Conservation (phyloP, 352 stramenopile species). For the Phytophthora fragariaefolia region DNA sequence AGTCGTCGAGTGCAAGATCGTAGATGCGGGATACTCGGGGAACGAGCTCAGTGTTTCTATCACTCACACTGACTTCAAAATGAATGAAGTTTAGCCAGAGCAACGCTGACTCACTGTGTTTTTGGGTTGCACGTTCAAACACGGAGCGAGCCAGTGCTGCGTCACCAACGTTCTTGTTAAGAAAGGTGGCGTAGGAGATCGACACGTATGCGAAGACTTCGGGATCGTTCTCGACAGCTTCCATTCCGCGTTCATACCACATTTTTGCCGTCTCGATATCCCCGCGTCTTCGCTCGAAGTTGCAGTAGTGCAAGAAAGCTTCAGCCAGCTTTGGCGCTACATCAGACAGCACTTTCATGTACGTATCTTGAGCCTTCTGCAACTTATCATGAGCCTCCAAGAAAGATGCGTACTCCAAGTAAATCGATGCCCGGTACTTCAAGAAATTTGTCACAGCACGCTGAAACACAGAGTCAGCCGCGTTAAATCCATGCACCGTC, state of each 20-base stretch:
- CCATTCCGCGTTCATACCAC: slow-evolving; percentile 64
- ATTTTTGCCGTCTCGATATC: slow-evolving; percentile 56
- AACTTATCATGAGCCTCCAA: slow-evolving; percentile 68
- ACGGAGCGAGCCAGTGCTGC: slow-evolving; percentile 43
- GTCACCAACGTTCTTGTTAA: slow-evolving; percentile 56
- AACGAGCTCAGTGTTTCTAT: slow-evolving; percentile 39
- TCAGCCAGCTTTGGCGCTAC: slow-evolving; percentile 71
- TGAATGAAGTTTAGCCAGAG: slow-evolving; percentile 78
- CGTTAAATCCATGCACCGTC: slow-evolving; percentile 58
- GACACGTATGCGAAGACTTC: slow-evolving; percentile 61
- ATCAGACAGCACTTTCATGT: slow-evolving; percentile 62
- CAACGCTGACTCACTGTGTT: slow-evolving; percentile 50
- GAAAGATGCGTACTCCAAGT: slow-evolving; percentile 78
- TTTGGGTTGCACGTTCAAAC: slow-evolving; percentile 54
- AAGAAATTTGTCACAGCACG: slow-evolving; percentile 71
- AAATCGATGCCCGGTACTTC: slow-evolving; percentile 76
- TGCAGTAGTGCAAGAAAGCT: slow-evolving; percentile 68
- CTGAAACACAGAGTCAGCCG: slow-evolving; percentile 68
- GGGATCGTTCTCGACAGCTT: slow-evolving; percentile 42
- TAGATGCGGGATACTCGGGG: slow-evolving; percentile 53
- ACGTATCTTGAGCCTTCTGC: slow-evolving; percentile 53
- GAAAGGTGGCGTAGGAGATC: slow-evolving; percentile 66
- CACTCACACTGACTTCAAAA: slow-evolving; percentile 58
- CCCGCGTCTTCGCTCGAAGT: slow-evolving; percentile 71
- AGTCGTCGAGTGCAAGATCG: slow-evolving; percentile 56